Percentiles rank a stretch among this genome's conserved stretches.
Evolutionary conservation across 2,329 filamentous ascomycete species (phyloP).

Genomic region (Epichloe scottii): DNA sequence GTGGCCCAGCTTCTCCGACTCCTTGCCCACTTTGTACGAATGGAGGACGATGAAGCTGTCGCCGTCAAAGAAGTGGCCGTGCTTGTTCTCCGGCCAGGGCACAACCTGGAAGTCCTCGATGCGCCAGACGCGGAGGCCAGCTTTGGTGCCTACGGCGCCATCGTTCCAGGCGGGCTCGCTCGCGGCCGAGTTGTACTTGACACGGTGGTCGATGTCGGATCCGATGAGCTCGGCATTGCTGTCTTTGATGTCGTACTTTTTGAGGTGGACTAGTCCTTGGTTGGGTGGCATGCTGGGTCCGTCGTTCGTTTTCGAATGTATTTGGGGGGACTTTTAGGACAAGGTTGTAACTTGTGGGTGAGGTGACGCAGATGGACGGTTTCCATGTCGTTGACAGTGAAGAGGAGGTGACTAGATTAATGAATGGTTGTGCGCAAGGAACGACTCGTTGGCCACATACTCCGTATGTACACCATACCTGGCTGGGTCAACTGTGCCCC

Average conservation of each 20-base stretch:
- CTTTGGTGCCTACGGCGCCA: conserved; percentile 34
- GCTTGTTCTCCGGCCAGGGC: conserved; percentile 41
- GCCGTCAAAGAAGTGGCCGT: conserved; percentile 52
- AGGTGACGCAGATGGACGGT: no score
- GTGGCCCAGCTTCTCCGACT: conserved; percentile 36
- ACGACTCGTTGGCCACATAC: no score
- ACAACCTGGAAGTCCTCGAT: conserved; percentile 56
- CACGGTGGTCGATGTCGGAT: conserved; percentile 50
- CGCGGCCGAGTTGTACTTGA: conserved; percentile 54
- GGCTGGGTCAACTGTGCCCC: not conserved
- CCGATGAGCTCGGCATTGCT: conserved; percentile 56
- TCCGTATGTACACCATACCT: no score
- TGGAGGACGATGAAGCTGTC: conserved; percentile 57
- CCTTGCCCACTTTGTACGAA: conserved; percentile 39
- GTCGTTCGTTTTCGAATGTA: no score
- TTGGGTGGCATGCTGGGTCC: conserved; percentile 42
- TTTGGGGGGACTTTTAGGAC: no score
- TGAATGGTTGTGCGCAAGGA: no score
- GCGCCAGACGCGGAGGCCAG: conserved; percentile 51
- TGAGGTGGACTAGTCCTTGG: conserved; percentile 47
- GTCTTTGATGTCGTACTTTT: conserved; percentile 55
- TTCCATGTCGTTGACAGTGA: no score
- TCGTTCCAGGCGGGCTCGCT: conserved; percentile 57
- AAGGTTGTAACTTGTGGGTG: no score
- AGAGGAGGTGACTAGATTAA: no score